Evolutionary conservation across 1,284 basidiomycete species (phyloP).

Genomic region (Exobasidium cylindrosporum): DNA sequence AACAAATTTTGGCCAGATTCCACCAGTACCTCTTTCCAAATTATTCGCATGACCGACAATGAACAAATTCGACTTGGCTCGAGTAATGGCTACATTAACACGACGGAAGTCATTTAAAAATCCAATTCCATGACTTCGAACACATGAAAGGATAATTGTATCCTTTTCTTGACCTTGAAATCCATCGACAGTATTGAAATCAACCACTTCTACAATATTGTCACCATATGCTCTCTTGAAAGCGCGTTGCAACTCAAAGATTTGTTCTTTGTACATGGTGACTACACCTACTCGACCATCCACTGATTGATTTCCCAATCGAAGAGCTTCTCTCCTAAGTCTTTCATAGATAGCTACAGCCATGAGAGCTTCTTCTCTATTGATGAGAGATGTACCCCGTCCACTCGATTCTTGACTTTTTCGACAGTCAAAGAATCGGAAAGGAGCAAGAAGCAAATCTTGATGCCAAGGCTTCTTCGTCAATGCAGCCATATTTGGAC

Average conservation of each 20-base stretch:
- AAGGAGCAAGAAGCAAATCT: slow-evolving; percentile 75
- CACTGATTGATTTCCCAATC: slow-evolving; percentile 57
- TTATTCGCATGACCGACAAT: slow-evolving; percentile 78
- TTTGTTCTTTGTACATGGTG: slow-evolving; percentile 92
- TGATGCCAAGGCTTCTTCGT: slow-evolving; percentile 83
- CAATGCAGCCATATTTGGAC: slow-evolving; percentile 79
- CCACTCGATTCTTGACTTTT: slow-evolving; percentile 62
- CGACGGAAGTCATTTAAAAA: slow-evolving; percentile 61
- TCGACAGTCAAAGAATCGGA: slow-evolving; percentile 69
- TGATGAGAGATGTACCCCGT: slow-evolving; percentile 67
- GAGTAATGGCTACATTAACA: slow-evolving; percentile 87
- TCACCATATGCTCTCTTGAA: slow-evolving; percentile 74
- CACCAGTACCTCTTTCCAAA: slow-evolving; percentile 6
- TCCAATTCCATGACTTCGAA: slow-evolving; percentile 72
- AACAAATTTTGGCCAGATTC: slow-evolving; percentile 9
- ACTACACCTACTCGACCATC: slow-evolving; percentile 82
- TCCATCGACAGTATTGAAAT: slow-evolving; percentile 82
- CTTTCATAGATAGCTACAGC: slow-evolving; percentile 77
- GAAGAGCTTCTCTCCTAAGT: slow-evolving; percentile 66
- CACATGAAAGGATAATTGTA: slow-evolving; percentile 61
- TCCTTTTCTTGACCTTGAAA: slow-evolving; percentile 21
- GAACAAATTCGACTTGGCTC: slow-evolving; percentile 89
- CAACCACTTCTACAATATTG: slow-evolving; percentile 69
- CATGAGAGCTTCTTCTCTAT: slow-evolving; percentile 71
- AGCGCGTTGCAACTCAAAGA: slow-evolving; percentile 69